Evolutionary conservation across 306 rosid species (phyloP), one percentile per base, ranked within the genome.

Genomic region (Datisca glomerata): DNA sequence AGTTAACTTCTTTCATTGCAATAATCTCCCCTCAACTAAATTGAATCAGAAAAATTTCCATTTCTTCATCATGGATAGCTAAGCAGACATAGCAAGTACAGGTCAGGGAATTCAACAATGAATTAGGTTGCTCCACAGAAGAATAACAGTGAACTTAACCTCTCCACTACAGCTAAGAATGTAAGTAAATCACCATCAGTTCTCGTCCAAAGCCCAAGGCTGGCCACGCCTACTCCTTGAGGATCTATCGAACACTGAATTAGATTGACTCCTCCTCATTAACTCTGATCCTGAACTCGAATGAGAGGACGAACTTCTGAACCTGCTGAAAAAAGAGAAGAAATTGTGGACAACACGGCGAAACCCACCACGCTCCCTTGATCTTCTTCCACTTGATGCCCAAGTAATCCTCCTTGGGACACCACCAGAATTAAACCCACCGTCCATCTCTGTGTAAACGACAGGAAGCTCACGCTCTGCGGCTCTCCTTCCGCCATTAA

Each of bases 381-480:
- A 49, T 41, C 85, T 69, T 16, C 62, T 63, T 2, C 73, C 63
- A 21, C 64, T 50, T 0, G 73, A 46, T 7, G 68, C 62, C 92
- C 81, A 69, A 3, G 75, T 46, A 46, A 71, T 70, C 56, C 85
- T 72, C 49, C 92, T 60, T 1, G 91, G 78, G 56, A 56, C 64
- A 36, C 66, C 74, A 2, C 47, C 63, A 16, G 59, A 67, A 32
- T 68, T 80, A n/a, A 79, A 75, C n/a, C 71, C 85, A 25, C 81
- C 92, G 40, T 80, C 92, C 72, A 80, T 70, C 39, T 75, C 92
- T 5, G 85, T 80, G 24, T 56, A 80, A n/a, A 80, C 92, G 21
- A 72, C 75, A 8, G 92, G 92, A 18, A 80, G 81, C 54, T 80
- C 85, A 39, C 74, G 74, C 49, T 75, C 78, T 0, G 69, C 72